Evolutionary conservation across 441 rosid species (phyloP), one percentile per base, ranked within the genome.

Genomic region (Geranium incanum): DNA sequence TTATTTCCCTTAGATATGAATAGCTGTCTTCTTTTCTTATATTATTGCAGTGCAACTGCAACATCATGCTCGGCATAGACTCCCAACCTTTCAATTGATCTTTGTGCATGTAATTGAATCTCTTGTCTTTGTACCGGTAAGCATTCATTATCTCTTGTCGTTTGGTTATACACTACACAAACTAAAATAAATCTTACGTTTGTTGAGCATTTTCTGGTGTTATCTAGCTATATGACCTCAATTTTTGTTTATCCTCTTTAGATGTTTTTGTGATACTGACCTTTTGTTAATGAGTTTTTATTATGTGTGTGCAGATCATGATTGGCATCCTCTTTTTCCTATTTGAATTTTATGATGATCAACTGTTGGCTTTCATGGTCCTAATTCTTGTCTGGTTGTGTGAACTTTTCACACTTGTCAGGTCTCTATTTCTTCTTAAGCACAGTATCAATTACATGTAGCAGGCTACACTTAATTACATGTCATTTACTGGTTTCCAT

Each of bases 301-400:
- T n/a, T 4, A 70, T 78, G 69, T 33, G 79, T 70, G 71, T 87
- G 93, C 93, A 95, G 99, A 95, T 95, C 77, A 95, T 95, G 99
- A 90, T 92, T 55, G 99, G 98, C 63, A 95, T 95, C 80, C 82
- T 95, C 41, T 95, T 95, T 83, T 92, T 95, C 76, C 83, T 95
- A 75, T 95, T 95, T 13, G 98, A 95, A 86, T 95, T 95, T 77
- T 95, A 95, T 66, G 97, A 90, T 68, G 98, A 95, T 81, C 99
- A 95, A 85, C 91, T 95, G 52, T 78, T 95, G 84, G 99, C 99
- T 79, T 95, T 95, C 87, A 81, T 95, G 99, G 97, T 95, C 80
- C 78, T 95, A 74, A 86, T 95, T 80, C 98, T 95, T 72, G 98
- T 95, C 67, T 95, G 99, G 99, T 78, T 92, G 73, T 95, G 98